Percentiles rank a stretch among this genome's conserved stretches.
phyloP scores from a whole-genome alignment of 73 alveolate species.

The Tetrahymena thermophila region DNA sequence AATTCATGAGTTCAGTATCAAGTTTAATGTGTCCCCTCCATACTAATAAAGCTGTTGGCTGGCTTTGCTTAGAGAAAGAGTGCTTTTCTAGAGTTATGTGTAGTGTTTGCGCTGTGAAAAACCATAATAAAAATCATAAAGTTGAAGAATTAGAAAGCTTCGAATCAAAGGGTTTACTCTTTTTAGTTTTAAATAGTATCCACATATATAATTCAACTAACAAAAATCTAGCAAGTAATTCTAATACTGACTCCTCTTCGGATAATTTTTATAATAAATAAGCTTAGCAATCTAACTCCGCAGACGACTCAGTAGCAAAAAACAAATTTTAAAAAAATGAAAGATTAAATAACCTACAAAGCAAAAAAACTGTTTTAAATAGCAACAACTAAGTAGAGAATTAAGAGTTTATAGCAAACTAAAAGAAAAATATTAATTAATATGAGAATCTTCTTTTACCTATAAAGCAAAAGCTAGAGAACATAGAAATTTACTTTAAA shows the following conservation, averaged over 20 bases:
- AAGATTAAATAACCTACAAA: neutral
- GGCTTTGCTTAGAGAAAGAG: conserved; percentile 33
- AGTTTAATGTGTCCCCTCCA: conserved; percentile 16
- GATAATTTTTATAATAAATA: neutral
- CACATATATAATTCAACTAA: neutral
- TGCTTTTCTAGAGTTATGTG: conserved; percentile 41
- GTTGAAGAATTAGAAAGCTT: neutral
- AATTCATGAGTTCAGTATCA: neutral
- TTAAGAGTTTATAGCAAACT: neutral
- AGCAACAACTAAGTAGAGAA: neutral
- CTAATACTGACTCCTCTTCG: neutral
- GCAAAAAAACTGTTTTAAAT: neutral
- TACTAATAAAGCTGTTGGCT: neutral
- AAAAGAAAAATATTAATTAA: neutral
- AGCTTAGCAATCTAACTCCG: neutral
- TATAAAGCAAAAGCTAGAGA: neutral
- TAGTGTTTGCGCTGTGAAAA: conserved; percentile 35
- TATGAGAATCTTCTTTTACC: neutral
- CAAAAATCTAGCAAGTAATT: neutral
- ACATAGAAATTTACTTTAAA: neutral
- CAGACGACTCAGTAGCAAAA: neutral
- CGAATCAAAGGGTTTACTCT: neutral
- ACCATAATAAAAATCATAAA: conserved; percentile 31
- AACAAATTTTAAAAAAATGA: neutral
- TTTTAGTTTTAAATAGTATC: neutral